Evolutionary conservation across 371 early-diverging fungal genomes (phyloP).

Genomic region (Mortierella sp.): DNA sequence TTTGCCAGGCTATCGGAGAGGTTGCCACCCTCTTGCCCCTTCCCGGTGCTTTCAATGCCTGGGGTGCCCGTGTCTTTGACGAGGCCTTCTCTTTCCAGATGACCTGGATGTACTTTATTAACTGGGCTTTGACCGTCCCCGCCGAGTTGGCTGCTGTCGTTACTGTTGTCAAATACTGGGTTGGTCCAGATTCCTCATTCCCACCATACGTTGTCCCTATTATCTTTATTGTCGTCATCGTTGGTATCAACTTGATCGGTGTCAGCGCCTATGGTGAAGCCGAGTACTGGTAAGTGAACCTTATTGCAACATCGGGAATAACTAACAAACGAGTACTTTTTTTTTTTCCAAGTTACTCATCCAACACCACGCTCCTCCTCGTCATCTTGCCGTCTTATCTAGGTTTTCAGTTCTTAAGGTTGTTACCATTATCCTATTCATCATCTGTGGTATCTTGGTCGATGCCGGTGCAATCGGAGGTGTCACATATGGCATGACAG

Average conservation of each 20-base stretch:
- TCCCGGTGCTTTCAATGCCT: constrained; percentile 86
- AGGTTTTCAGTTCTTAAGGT: constrained; percentile 1
- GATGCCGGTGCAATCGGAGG: background rate
- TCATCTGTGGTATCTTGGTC: constrained; percentile 7
- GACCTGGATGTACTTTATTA: constrained; percentile 57
- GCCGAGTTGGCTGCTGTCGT: constrained; percentile 66
- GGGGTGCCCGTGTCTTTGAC: constrained; percentile 87
- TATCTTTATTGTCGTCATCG: background rate
- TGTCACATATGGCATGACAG: background rate
- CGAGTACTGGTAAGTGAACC: background rate
- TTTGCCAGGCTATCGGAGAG: constrained; percentile 72
- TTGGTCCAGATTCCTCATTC: background rate
- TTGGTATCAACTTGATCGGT: background rate
- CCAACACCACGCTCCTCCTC: too few relatives aligned
- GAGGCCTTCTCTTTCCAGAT: background rate
- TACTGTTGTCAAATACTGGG: background rate
- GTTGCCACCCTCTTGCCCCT: constrained; percentile 88
- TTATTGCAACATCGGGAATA: background rate
- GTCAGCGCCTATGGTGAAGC: background rate
- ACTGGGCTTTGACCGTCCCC: constrained; percentile 86
- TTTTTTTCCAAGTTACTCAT: background rate
- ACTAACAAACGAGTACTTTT: background rate
- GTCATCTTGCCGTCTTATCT: background rate
- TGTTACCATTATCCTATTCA: background rate
- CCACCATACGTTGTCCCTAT: background rate